Base-by-base conservation (phyloP, 73 alveolate genomes). In the Paramecium pentaurelia region DNA sequence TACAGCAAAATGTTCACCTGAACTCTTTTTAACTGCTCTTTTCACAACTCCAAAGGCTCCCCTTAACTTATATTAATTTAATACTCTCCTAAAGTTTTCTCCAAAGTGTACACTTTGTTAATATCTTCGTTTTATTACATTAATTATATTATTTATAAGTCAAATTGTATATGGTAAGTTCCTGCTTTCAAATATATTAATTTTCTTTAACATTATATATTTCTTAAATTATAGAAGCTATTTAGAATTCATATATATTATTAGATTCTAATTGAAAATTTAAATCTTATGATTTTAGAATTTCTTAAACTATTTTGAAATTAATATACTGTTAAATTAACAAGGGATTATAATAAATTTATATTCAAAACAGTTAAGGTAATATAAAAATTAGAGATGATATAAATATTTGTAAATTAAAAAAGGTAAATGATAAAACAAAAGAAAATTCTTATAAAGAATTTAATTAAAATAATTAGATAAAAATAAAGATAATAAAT, bases 41-140 rank as follows among this genome's bases (percentile, higher is more conserved):
- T 93, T 95, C 58, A 97, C 98, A 27, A 86, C 93, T 38, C 98
- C 97, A 80, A 97, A 97, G 4, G 98, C 91, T 14, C 99, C 99
- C 86, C 94, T 89, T 18, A 12, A 27, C 25, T 12, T 37, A 86
- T 86, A 58, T 10, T 34, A 30, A 9, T 22, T 37, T 10, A 2
- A 45, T 89, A 89, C 94, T 89, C 94, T 89, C 94, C 94, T 27
- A 89, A 54, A 3, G 75, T 59, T 64, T 89, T 89, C 54, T 89
- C 94, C 49, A 89, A 45, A 30, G 94, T 89, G 42, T 89, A 89
- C 25, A 45, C 92, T 34, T 89, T 83, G 58, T 89, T 83, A n/a
- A 89, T 89, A 40, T 73, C 87, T 73, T 77, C 94, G 54, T 77
- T 44, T 25, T 68, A 64, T 38, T 73, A 44, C 87, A 73, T 73